These are phyloP conservation scores for Drosera spatulata DNA, from an alignment of 179 eudicot genomes.

Conservation along the genomic window DNA sequence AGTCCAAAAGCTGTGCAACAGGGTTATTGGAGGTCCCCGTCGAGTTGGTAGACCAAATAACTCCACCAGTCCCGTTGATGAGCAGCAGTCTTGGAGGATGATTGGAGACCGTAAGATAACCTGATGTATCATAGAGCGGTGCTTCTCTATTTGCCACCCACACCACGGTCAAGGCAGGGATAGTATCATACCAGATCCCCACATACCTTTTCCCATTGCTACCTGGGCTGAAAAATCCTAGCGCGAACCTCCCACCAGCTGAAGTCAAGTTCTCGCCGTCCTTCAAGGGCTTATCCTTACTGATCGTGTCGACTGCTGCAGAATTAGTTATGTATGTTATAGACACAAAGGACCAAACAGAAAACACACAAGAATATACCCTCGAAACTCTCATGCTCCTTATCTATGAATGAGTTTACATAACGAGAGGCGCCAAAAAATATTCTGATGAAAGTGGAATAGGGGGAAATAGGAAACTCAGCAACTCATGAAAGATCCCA, in stretches of 20 bases:
- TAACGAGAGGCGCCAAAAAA: no score
- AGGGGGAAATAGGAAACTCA: no score
- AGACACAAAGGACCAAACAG: not conserved
- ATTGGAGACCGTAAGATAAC: slow-evolving; percentile 12
- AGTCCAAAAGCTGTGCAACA: slow-evolving; percentile 32
- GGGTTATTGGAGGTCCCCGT: slow-evolving; percentile 19
- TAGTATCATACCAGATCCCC: slow-evolving; percentile 39
- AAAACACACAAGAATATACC: not conserved
- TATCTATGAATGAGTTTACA: not conserved
- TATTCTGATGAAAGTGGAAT: no score
- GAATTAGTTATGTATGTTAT: not conserved
- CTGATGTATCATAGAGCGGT: slow-evolving; percentile 21
- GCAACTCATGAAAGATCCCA: no score
- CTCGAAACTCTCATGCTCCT: not conserved
- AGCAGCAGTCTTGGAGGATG: slow-evolving; percentile 18
- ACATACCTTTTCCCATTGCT: slow-evolving; percentile 21
- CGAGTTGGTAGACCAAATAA: slow-evolving; percentile 25
- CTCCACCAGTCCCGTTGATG: slow-evolving; percentile 3
- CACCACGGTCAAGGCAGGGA: slow-evolving; percentile 21
- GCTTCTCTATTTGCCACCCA: slow-evolving; percentile 54
- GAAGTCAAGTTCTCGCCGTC: slow-evolving; percentile 31
- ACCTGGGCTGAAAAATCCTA: slow-evolving; percentile 47
- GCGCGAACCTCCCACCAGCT: slow-evolving; percentile 16
- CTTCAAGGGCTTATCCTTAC: not conserved
- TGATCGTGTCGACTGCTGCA: slow-evolving; percentile 4